A percentile compares a stretch with the other conserved stretches of the same genome.
phyloP scores from a whole-genome alignment of 1,139 yeast species.

The Saccharomycopsis hybrid region DNA sequence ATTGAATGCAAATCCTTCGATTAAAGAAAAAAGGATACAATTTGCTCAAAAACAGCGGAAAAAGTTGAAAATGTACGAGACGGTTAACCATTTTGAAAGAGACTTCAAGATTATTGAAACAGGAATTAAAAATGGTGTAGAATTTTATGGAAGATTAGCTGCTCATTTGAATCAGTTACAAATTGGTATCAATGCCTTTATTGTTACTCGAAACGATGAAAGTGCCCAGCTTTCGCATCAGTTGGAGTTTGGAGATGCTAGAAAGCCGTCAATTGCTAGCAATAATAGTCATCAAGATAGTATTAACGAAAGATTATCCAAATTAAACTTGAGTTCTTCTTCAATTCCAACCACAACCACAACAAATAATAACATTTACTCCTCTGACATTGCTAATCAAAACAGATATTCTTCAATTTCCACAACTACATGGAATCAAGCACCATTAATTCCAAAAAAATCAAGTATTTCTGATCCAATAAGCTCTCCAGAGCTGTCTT shows the following conservation, averaged over 20 bases:
- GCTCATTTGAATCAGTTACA: conserved; percentile 38
- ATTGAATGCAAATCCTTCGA: conserved; percentile 36
- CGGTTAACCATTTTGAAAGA: conserved; percentile 42
- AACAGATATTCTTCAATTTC: conserved; percentile 21
- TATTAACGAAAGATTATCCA: conserved; percentile 13
- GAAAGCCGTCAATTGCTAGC: neutral
- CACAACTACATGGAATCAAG: conserved; percentile 15
- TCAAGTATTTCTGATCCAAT: conserved; percentile 18
- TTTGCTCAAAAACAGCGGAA: conserved; percentile 34
- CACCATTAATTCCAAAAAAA: conserved; percentile 19
- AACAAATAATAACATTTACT: conserved; percentile 21
- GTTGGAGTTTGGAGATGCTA: conserved; percentile 8
- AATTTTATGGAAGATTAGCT: conserved; percentile 54
- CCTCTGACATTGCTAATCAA: conserved; percentile 18
- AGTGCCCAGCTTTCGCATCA: conserved; percentile 25
- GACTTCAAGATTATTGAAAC: conserved; percentile 49
- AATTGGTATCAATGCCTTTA: conserved; percentile 32
- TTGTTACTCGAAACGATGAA: conserved; percentile 32
- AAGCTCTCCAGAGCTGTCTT: conserved; percentile 13
- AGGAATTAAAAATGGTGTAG: conserved; percentile 56
- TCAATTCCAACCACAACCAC: conserved; percentile 25
- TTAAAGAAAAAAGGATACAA: conserved; percentile 33
- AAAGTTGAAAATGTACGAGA: conserved; percentile 30
- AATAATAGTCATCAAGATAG: neutral
- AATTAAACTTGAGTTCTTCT: conserved; percentile 10